Percentiles rank a stretch among this genome's conserved stretches.
Conservation (phyloP, 2,329 filamentous ascomycete species). For the Byssochlamys sp. region DNA sequence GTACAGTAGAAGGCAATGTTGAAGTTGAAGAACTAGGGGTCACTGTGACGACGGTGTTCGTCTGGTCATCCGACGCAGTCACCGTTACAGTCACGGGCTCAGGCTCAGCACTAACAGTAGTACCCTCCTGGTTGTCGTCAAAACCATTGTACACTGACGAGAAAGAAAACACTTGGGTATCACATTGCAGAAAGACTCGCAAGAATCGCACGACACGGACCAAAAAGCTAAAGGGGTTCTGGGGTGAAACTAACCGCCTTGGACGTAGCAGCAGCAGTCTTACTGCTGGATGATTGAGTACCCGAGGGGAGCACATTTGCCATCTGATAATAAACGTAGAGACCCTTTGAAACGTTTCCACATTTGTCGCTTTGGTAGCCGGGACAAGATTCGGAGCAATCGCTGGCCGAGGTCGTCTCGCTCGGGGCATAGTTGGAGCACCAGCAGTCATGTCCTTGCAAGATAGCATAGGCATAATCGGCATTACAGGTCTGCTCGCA, state of each 20-base stretch:
- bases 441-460: constrained; percentile 41
- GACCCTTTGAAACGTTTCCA: constrained; percentile 28
- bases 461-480: constrained; percentile 37
- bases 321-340: constrained; percentile 37
- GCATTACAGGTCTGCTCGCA: constrained; percentile 31
- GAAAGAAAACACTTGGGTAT: background rate
- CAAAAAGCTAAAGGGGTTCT: background rate
- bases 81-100: constrained; percentile 9
- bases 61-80: constrained; percentile 4
- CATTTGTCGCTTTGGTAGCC: constrained; percentile 40
- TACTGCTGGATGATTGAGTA: constrained; percentile 14
- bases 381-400: constrained; percentile 35
- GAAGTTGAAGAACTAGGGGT: constrained; percentile 1
- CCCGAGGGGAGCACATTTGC: constrained; percentile 22
- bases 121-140: constrained; percentile 6
- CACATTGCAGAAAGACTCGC: background rate
- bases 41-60: constrained; percentile 1
- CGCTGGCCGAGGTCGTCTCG: constrained; percentile 20
- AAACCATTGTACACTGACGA: background rate
- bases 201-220: background rate
- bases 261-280: constrained; percentile 12
- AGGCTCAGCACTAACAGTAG: constrained; percentile 7
- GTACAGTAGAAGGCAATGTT: constrained; percentile 3
- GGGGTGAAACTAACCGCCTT: constrained; percentile 15
- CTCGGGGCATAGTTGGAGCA: constrained; percentile 39